phyloP scores from a whole-genome alignment of 2,329 filamentous ascomycete genomes.

The Raffaelea arxii region DNA sequence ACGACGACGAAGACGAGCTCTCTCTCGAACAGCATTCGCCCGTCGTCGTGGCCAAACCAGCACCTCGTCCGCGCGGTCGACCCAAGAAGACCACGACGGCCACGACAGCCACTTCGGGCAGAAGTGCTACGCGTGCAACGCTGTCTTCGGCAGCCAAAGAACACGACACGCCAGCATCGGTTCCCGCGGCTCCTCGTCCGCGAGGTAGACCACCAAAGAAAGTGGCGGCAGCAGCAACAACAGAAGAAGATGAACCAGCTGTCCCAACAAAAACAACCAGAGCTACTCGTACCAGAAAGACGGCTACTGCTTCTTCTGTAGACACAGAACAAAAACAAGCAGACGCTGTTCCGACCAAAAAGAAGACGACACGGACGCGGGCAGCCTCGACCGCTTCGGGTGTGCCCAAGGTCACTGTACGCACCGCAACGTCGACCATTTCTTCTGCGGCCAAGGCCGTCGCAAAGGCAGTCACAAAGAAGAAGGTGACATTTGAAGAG shows the following conservation, averaged over 20 bases:
- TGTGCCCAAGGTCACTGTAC: slow-evolving; percentile 24
- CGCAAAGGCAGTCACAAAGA: slow-evolving; percentile 39
- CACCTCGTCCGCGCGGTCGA: slow-evolving; percentile 35
- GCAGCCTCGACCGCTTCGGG: background rate
- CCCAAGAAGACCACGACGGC: slow-evolving; percentile 34
- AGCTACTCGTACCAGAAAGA: slow-evolving; percentile 20
- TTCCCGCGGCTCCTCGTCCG: slow-evolving; percentile 30
- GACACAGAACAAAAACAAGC: no score
- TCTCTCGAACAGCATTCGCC: slow-evolving; percentile 12
- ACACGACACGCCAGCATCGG: slow-evolving; percentile 28
- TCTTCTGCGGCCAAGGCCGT: slow-evolving; percentile 14
- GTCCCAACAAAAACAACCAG: slow-evolving; percentile 9
- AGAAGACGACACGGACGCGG: slow-evolving; percentile 27
- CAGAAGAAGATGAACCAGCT: slow-evolving; percentile 1
- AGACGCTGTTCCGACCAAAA: slow-evolving; percentile 19
- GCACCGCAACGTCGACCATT: slow-evolving; percentile 24
- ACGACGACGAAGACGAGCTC: slow-evolving; percentile 25
- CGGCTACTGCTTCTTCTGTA: slow-evolving; percentile 7
- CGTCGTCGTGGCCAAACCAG: slow-evolving; percentile 17
- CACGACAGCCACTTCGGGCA: no score
- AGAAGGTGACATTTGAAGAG: slow-evolving; percentile 54
- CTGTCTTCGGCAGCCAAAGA: no score
- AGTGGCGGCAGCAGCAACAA: slow-evolving; percentile 12
- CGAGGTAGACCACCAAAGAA: slow-evolving; percentile 38
- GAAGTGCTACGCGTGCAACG: no score